Evolutionary conservation across 495 filamentous ascomycete genomes (phyloP), one percentile per base, ranked within the genome.

Genomic region (Pyrenopolyporus hunteri): DNA sequence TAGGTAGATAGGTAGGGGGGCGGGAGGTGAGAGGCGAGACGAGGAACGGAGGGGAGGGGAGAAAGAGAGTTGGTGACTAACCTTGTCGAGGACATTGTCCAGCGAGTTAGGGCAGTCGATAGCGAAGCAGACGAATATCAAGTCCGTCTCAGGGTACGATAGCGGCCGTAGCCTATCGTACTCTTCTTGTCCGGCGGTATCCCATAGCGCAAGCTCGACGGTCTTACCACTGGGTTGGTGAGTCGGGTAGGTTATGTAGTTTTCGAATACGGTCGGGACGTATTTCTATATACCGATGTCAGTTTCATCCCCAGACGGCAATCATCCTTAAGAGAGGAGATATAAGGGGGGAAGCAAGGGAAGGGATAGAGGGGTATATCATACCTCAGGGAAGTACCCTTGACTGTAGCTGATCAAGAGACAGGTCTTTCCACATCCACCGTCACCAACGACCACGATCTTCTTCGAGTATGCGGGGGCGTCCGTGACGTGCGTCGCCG

Each of bases 21-120:
- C n/a, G n/a, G n/a, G n/a, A n/a, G n/a, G n/a, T n/a, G n/a, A n/a
- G 43, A 14, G 10, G 23, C 13, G 11, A 23, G 28, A 25, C 3
- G 13, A 37, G 6, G 20, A 32, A 14, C 29, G 3, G 20, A 9
- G 16, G 20, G 11, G 33, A 35, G 42, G 23, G n/a, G 22, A 44
- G 6, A n/a, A 1, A n/a, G 40, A 37, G 45, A 33, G 67, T 48
- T 31, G 8, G 53, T 36, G 28, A 69, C 80, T 52, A 73, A 97
- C 94, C 87, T 98, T 98, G 78, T 98, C 94, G 80, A 98, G 88
- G 49, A 98, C 94, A 70, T 98, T 98, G 65, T 98, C 94, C 40
- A 98, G 78, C 6, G 94, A 98, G 70, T 96, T 96, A 13, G 94
- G 94, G 74, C 95, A 98, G 78, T 98, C 94, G 60, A 98, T 95